phyloP scores from a whole-genome alignment of 768 basidiomycete species.

The Phaeotremella fagi region DNA sequence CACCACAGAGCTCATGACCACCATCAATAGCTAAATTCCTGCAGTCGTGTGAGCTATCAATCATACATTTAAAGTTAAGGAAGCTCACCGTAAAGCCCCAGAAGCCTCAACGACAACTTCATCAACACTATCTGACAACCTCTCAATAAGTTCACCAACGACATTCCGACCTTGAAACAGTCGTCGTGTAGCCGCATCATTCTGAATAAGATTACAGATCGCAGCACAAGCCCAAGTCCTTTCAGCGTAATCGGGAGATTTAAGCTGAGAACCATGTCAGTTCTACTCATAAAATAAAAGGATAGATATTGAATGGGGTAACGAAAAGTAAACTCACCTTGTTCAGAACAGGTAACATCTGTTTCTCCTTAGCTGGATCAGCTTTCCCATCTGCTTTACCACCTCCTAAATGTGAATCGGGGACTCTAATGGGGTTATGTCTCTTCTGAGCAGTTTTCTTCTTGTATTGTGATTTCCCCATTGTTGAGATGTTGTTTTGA shows the following conservation, averaged over 20 bases:
- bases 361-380: conserved; percentile 68
- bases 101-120: conserved; percentile 86
- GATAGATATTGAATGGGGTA: background rate
- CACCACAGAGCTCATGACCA: conserved; percentile 88
- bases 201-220: conserved; percentile 90
- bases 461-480: conserved; percentile 79
- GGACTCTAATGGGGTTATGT: conserved; percentile 90
- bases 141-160: conserved; percentile 75
- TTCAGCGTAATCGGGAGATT: conserved; percentile 61
- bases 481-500: conserved; percentile 42
- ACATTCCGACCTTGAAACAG: conserved; percentile 86
- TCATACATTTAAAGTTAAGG: background rate
- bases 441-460: conserved; percentile 73
- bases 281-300: conserved; percentile 52
- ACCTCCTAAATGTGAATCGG: conserved; percentile 81
- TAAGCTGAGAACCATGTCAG: conserved; percentile 53
- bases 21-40: conserved; percentile 90
- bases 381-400: conserved; percentile 60
- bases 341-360: conserved; percentile 79
- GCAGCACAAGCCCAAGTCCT: conserved; percentile 95
- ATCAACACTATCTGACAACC: conserved; percentile 83
- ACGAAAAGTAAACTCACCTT: conserved; percentile 58
- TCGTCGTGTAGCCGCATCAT: conserved; percentile 85
- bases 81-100: conserved; percentile 72
- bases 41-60: background rate